Evolutionary conservation across 1,284 basidiomycete genomes (phyloP).

Genomic region (Violaceomyces palustris): DNA sequence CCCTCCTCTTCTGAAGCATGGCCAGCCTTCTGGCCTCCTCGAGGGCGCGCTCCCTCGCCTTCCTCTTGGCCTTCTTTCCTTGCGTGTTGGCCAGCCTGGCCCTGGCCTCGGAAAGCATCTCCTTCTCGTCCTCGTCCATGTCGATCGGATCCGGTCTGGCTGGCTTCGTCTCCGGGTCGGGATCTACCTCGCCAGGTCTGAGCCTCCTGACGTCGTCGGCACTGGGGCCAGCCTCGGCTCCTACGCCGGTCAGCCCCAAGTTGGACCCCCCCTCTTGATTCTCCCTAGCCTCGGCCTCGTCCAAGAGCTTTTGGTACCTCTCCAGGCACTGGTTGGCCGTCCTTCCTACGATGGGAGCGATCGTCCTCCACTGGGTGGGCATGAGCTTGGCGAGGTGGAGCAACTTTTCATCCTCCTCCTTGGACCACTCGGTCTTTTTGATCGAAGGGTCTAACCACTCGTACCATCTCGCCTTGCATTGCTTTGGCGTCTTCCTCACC

Average conservation of each 20-base stretch:
- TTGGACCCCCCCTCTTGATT: conserved; percentile 22
- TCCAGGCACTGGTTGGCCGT: conserved; percentile 98
- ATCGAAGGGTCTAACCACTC: conserved; percentile 99
- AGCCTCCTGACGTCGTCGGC: conserved; percentile 84
- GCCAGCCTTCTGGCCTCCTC: conserved; percentile 93
- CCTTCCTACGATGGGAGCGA: conserved; percentile 97
- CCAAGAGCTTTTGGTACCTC: conserved; percentile 92
- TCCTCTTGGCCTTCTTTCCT: conserved; percentile 98
- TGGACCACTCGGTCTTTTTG: conserved; percentile 88
- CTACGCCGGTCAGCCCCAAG: conserved; percentile 73
- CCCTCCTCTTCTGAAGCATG: conserved; percentile 94
- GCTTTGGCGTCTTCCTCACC: conserved; percentile 97
- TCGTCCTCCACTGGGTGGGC: conserved; percentile 99
- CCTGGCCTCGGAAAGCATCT: conserved; percentile 98
- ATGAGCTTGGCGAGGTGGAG: conserved; percentile 96
- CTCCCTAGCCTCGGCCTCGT: conserved; percentile 68
- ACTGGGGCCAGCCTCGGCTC: conserved; percentile 67
- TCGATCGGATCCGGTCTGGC: conserved; percentile 98
- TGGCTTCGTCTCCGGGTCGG: conserved; percentile 96
- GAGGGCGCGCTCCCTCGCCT: conserved; percentile 75
- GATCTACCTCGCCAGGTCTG: conserved; percentile 94
- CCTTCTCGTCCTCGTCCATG: conserved; percentile 99
- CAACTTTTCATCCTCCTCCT: conserved; percentile 93
- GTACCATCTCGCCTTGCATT: conserved; percentile 98
- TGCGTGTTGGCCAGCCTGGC: conserved; percentile 98